Percentiles rank a stretch among this genome's conserved stretches.
Evolutionary conservation across 2,329 filamentous ascomycete species (phyloP).

Genomic region (Chalara sp.): DNA sequence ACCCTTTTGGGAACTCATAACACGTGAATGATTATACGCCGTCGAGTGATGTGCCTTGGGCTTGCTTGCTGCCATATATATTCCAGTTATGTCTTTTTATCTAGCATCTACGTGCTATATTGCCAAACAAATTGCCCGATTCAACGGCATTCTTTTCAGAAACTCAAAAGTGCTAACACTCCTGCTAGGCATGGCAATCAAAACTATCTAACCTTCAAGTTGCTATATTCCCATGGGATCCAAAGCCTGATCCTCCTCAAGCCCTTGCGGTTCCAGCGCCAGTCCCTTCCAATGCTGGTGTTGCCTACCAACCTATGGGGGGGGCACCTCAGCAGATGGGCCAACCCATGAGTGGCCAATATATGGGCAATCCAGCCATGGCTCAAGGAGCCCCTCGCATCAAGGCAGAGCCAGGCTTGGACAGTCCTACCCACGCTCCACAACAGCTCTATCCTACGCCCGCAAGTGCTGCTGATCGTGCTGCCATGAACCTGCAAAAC

Average conservation of each 20-base stretch:
- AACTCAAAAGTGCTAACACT: constrained; percentile 19
- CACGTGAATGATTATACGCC: too few species aligned
- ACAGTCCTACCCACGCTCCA: constrained; percentile 11
- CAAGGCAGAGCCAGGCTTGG: constrained; percentile 37
- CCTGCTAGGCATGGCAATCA: constrained; percentile 78
- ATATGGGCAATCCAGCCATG: constrained; percentile 9
- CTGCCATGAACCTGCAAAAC: constrained; percentile 48
- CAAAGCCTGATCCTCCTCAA: constrained; percentile 59
- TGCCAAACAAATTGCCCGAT: too few species aligned
- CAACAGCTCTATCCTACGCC: constrained; percentile 14
- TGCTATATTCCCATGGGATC: constrained; percentile 92
- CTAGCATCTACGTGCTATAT: too few species aligned
- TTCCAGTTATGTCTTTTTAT: too few species aligned
- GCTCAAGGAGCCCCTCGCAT: constrained; percentile 24
- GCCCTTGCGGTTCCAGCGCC: constrained; percentile 29
- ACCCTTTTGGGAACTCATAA: constrained; percentile 5
- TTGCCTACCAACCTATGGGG: constrained; percentile 20
- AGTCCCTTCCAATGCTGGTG: constrained; percentile 25
- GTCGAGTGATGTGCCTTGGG: too few species aligned
- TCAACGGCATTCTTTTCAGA: too few species aligned
- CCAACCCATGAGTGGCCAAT: constrained; percentile 11
- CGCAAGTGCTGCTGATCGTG: constrained; percentile 44
- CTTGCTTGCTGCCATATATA: too few species aligned
- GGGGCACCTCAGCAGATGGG: constrained; percentile 15
- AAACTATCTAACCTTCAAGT: constrained; percentile 81